Conservation (phyloP, 768 basidiomycete genomes). For the Podaxis sp. region DNA sequence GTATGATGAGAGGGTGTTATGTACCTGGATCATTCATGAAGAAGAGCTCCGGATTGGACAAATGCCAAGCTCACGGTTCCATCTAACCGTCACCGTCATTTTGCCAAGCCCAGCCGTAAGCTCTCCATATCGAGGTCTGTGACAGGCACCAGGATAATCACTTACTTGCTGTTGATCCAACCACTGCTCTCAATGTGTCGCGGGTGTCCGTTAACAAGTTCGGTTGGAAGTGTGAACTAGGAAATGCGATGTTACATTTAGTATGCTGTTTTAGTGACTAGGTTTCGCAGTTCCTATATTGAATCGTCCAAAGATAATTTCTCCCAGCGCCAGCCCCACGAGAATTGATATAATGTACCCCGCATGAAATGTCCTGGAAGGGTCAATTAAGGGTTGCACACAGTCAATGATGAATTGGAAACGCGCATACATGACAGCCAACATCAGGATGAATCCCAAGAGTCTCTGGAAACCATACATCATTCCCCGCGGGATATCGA, state of each 20-base stretch:
- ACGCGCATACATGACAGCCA: constrained; percentile 70
- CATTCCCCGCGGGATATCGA: constrained; percentile 72
- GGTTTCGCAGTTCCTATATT: constrained; percentile 15
- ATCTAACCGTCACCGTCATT: not conserved
- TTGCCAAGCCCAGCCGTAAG: not conserved
- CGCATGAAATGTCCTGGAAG: constrained; percentile 76
- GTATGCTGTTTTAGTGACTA: constrained; percentile 19
- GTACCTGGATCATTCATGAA: no score
- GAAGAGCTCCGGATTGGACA: not conserved
- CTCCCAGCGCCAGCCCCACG: constrained; percentile 71
- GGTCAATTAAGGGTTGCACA: constrained; percentile 3
- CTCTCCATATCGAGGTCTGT: not conserved
- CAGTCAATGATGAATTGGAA: not conserved
- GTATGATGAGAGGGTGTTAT: not conserved
- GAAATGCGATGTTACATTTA: constrained; percentile 7
- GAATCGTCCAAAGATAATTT: constrained; percentile 67
- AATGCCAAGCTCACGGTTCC: constrained; percentile 7
- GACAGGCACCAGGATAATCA: not conserved
- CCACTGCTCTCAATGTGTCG: not conserved
- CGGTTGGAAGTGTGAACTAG: not conserved
- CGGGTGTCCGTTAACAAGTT: not conserved
- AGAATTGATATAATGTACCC: constrained; percentile 76
- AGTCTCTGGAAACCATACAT: constrained; percentile 63
- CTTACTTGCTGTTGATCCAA: not conserved
- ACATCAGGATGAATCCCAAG: constrained; percentile 73